Conservation (phyloP, 1,284 basidiomycete genomes). For the Vanrija sp. region DNA sequence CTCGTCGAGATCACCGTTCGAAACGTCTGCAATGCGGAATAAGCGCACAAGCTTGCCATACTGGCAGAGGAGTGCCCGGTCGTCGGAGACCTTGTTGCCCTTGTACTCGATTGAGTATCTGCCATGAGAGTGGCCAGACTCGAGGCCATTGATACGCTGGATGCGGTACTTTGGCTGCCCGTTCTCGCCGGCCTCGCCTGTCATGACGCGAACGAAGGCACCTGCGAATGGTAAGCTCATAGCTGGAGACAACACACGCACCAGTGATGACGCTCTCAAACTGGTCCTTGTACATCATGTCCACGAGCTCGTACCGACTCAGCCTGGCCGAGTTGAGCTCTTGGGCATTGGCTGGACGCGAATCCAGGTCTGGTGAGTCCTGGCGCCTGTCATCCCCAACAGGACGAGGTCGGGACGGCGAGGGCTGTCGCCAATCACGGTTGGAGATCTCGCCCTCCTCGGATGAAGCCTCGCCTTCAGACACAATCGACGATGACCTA, state of each 20-base stretch:
- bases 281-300: conserved; percentile 33
- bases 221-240: conserved; percentile 51
- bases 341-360: conserved; percentile 61
- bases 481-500: conserved; percentile 25
- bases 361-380: conserved; percentile 62
- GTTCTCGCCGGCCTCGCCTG: conserved; percentile 53
- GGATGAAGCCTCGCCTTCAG: conserved; percentile 28
- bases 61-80: conserved; percentile 63
- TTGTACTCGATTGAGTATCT: conserved; percentile 71
- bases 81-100: conserved; percentile 49
- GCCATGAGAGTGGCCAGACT: conserved; percentile 26
- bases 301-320: conserved; percentile 69
- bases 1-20: conserved; percentile 63
- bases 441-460: conserved; percentile 67
- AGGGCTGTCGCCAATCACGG: conserved; percentile 55
- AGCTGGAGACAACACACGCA: conserved; percentile 9
- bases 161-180: conserved; percentile 67
- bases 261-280: conserved; percentile 29
- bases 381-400: conserved; percentile 57
- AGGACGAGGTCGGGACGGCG: conserved; percentile 8
- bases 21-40: conserved; percentile 75
- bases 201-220: conserved; percentile 72
- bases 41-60: conserved; percentile 61
- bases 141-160: conserved; percentile 27
- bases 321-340: conserved; percentile 68